Evolutionary conservation across 2,329 filamentous ascomycete genomes (phyloP).

Genomic region (Hymenoscyphus fructigenus): DNA sequence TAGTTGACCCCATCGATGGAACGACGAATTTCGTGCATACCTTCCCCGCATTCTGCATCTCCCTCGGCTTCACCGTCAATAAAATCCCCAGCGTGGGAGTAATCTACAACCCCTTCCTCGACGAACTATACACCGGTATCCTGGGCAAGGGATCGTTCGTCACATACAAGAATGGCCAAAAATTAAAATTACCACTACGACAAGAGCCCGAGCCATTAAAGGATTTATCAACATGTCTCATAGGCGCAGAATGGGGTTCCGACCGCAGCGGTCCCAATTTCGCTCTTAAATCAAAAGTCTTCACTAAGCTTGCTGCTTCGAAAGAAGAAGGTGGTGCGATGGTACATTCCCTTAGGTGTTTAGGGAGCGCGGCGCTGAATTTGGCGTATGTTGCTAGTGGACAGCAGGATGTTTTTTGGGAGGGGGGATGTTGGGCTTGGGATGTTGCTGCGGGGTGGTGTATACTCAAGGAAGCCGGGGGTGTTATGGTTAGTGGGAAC

Average conservation of each 20-base stretch:
- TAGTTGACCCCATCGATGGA: conserved; percentile 81
- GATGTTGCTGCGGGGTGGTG: conserved; percentile 82
- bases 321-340: conserved; percentile 67
- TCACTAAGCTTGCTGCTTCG: conserved; percentile 56
- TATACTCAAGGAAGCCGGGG: conserved; percentile 72
- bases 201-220: conserved; percentile 54
- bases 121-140: conserved; percentile 67
- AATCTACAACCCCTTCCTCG: conserved; percentile 77
- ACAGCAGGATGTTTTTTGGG: conserved; percentile 74
- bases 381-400: conserved; percentile 71
- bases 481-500: conserved; percentile 70
- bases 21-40: conserved; percentile 80
- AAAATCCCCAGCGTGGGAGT: conserved; percentile 66
- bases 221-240: conserved; percentile 61
- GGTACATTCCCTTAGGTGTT: conserved; percentile 70
- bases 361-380: conserved; percentile 75
- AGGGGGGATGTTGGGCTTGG: conserved; percentile 83
- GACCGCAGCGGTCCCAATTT: conserved; percentile 69
- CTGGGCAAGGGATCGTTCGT: conserved; percentile 64
- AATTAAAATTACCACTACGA: conserved; percentile 46
- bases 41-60: conserved; percentile 74
- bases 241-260: conserved; percentile 73
- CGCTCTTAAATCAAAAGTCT: conserved; percentile 65
- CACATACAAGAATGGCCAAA: conserved; percentile 42
- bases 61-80: conserved; percentile 67